A percentile compares a stretch with the other conserved stretches of the same genome.
These are phyloP conservation scores for Hura crepitans DNA, from an alignment of 441 rosid genomes.

Conservation along the genomic window DNA sequence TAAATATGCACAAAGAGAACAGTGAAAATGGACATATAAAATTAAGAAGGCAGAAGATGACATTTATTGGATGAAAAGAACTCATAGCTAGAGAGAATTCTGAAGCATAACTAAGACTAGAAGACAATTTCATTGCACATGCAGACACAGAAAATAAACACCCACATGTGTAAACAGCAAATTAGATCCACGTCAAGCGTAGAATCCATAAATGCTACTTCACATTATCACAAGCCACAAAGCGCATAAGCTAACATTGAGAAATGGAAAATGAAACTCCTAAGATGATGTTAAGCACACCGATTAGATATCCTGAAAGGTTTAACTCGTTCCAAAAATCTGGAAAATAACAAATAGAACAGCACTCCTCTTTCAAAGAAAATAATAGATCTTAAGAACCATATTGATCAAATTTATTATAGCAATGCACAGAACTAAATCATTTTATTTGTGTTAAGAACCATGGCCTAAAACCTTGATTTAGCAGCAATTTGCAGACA, in stretches of 20 bases:
- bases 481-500: neutral
- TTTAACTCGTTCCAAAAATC: neutral
- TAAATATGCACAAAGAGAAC: neutral
- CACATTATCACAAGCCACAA: neutral
- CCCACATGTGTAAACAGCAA: neutral
- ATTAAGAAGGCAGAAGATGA: neutral
- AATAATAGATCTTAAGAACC: neutral
- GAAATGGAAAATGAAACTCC: neutral
- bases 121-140: neutral
- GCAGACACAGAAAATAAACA: neutral
- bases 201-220: neutral
- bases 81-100: neutral
- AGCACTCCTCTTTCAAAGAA: neutral
- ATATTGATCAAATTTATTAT: neutral
- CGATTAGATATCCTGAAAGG: neutral
- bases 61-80: neutral
- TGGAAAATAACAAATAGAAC: neutral
- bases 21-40: neutral
- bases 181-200: neutral
- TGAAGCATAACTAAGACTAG: neutral
- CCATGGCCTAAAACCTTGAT: constrained; percentile 1
- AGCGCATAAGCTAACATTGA: neutral
- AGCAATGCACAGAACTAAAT: neutral
- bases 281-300: neutral
- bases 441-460: neutral